Evolutionary conservation across 1,284 basidiomycete species (phyloP).

Genomic region (Pseudozyma hubeiensis): DNA sequence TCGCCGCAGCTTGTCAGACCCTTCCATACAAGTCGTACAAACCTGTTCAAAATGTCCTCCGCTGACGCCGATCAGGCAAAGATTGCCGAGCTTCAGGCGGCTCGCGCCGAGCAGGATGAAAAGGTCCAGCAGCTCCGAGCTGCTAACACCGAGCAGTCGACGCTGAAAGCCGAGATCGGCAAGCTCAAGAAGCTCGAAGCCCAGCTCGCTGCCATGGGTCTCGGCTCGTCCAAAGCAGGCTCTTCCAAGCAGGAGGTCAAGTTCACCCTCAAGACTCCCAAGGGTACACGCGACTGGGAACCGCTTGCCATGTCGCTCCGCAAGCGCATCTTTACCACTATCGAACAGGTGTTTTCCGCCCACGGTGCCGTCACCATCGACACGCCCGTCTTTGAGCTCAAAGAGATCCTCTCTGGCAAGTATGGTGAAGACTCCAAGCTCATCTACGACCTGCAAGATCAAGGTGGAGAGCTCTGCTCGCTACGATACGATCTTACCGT

Average conservation of each 20-base stretch:
- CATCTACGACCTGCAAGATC: constrained; percentile 97
- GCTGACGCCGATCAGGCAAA: constrained; percentile 21
- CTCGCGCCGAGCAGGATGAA: constrained; percentile 53
- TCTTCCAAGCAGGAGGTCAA: constrained; percentile 54
- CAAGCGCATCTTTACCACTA: constrained; percentile 87
- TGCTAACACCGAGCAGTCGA: constrained; percentile 40
- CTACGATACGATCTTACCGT: constrained; percentile 95
- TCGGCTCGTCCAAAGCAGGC: constrained; percentile 33
- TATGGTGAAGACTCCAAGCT: constrained; percentile 89
- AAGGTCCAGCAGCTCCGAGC: constrained; percentile 59
- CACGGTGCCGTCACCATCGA: constrained; percentile 94
- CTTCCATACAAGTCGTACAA: background rate
- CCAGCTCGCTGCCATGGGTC: constrained; percentile 50
- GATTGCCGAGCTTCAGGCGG: constrained; percentile 43
- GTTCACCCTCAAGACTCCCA: constrained; percentile 67
- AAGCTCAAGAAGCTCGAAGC: constrained; percentile 56
- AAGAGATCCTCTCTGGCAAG: constrained; percentile 93
- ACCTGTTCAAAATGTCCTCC: constrained; percentile 18
- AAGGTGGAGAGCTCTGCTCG: constrained; percentile 96
- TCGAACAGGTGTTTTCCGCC: constrained; percentile 87
- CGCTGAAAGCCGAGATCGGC: constrained; percentile 52
- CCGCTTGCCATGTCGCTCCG: constrained; percentile 93
- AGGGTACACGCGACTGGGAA: constrained; percentile 96
- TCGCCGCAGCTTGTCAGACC: constrained; percentile 16
- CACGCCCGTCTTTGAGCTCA: constrained; percentile 97